Evolutionary conservation across 441 rosid genomes (phyloP), one percentile per base, ranked within the genome.

Genomic region (Mallotus japonicus): DNA sequence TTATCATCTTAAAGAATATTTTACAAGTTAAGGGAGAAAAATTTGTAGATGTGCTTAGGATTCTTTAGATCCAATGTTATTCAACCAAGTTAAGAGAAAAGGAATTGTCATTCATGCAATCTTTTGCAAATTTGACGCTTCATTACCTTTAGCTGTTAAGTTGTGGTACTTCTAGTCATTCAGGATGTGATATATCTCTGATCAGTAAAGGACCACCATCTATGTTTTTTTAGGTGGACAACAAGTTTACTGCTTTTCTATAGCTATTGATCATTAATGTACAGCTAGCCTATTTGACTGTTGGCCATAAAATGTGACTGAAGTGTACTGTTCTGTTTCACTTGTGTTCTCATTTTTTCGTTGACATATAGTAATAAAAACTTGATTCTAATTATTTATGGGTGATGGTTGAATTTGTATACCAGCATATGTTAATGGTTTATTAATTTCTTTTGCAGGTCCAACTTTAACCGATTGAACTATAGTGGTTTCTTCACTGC

Each of bases 401-500:
- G 28, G 40, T 73, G 72, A 20, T 63, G 42, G 24, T 17, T 69
- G 37, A 55, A 54, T 47, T 55, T 22, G 20, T 64, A 42, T 40
- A 50, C 65, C 24, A 51, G 47, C 22, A 64, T 66, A 15, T 63
- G 59, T 61, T 53, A n/a, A 59, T 59, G 69, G 54, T 71, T 58
- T 44, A n/a, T 76, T 73, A 19, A 61, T 59, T 64, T 73, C 59
- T 58, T 83, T 78, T 63, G 59, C 81, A 95, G 99, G 82, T 95
- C 99, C 75, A 95, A 91, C 83, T 90, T 90, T 77, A 87, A 84
- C 55, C 84, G 98, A 73, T 82, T 92, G 65, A 86, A 93, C 75
- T 95, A 83, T 75, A 77, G 88, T 79, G 89, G 85, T 68, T 95
- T 95, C 83, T 78, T 85, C 58, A 92, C 97, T 24, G 90, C 88